Percentiles rank a stretch among this genome's conserved stretches.
Evolutionary conservation across 139 green algal genomes (phyloP).

Genomic region (Pleodorina starrii): DNA sequence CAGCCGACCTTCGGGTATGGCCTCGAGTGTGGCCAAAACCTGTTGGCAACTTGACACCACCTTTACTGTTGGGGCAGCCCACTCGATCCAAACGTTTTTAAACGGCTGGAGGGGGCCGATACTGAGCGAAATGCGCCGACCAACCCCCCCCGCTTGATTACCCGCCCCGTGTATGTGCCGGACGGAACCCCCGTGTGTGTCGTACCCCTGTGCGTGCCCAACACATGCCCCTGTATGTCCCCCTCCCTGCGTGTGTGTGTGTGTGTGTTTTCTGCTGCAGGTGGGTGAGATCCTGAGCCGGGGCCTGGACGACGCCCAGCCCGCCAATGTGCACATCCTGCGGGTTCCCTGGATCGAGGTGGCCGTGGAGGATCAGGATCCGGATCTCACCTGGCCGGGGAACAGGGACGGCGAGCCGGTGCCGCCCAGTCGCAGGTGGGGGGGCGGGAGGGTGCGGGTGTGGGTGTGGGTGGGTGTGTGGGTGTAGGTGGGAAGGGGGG

Average conservation of each 20-base stretch:
- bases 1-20: too few species aligned
- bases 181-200: too few species aligned
- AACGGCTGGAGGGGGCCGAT: too few species aligned
- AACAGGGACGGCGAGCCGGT: constrained; percentile 49
- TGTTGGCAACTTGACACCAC: too few species aligned
- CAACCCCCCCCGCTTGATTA: too few species aligned
- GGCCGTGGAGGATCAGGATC: constrained; percentile 28
- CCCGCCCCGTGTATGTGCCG: too few species aligned
- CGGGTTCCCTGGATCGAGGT: constrained; percentile 66
- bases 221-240: too few species aligned
- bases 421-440: constrained; percentile 25
- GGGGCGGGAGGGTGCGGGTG: background rate
- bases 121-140: too few species aligned
- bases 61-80: too few species aligned
- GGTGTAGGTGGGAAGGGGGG: background rate
- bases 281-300: constrained; percentile 41
- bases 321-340: constrained; percentile 53
- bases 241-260: background rate
- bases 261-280: background rate
- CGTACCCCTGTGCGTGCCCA: too few species aligned
- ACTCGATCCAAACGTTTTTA: too few species aligned
- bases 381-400: background rate
- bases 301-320: constrained; percentile 31
- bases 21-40: too few species aligned
- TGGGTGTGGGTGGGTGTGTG: background rate